Evolutionary conservation across 2,329 filamentous ascomycete genomes (phyloP), one percentile per base, ranked within the genome.

Genomic region (Cladosporium sp.): DNA sequence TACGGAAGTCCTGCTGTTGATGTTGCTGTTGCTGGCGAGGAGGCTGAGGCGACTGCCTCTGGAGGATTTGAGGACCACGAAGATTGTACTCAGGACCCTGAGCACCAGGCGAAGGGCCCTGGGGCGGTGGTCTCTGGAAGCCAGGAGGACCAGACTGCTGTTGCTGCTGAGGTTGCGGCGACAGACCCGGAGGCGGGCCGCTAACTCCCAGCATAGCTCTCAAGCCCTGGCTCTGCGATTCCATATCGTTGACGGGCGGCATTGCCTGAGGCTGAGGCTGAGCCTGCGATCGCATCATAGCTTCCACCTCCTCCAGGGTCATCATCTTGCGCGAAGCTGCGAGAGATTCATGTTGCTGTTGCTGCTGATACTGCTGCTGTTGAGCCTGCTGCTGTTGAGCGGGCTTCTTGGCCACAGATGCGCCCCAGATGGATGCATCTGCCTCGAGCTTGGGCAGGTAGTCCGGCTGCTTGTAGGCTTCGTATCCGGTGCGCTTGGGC

Each of bases 221-320:
- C 69, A 76, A 66, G n/a, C 74, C 74, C 59, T 73, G 71, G 31
- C 73, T 74, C 65, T 76, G 74, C 67, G 61, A 62, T 12, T 71
- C 69, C 40, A 57, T 65, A 10, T 72, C 70, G 21, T 72, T 68
- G 21, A 69, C 67, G 16, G 70, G 68, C 37, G 66, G 71, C 40
- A 59, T 28, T 3, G 58, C 49, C 31, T 50, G 53, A 52, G 66
- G 70, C 29, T 86, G 85, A 35, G 86, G 70, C 29, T 86, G 85
- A 35, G 86, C 80, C 71, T 93, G 89, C 37, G 86, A 84, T 67
- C 91, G 88, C 89, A 99, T 93, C 69, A 92, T 89, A 63, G 94
- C 94, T 80, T 99, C 95, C 23, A 99, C 93, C 80, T 99, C 95
- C 77, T 98, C 95, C 74, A 99, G 79, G 73, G 92, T 98, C 90